Evolutionary conservation across 2,329 filamentous ascomycete species (phyloP), one percentile per base, ranked within the genome.

Genomic region (Trichoderma simmonsii): DNA sequence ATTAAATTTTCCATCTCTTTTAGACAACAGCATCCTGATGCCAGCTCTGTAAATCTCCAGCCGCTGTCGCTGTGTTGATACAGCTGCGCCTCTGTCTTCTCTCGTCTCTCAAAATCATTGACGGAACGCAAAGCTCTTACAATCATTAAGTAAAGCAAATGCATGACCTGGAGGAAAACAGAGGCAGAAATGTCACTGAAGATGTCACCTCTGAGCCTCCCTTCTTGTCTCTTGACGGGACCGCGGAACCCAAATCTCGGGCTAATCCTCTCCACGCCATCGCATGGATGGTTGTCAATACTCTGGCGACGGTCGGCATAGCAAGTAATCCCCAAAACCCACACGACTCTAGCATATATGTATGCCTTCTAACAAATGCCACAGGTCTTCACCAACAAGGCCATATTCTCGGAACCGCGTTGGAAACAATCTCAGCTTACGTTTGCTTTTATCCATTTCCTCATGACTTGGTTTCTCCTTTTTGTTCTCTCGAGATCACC

Each of bases 391-490:
- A 90, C 88, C 56, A 92, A 92, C 82, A 92, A 92, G 80, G 86
- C 86, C 74, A 91, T 92, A 79, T 92, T 92, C 82, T 87, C 87
- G 28, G 87, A 91, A 73, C 86, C 87, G 18, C 86, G 85, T 15
- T 84, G 91, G 77, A 89, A 88, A 77, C 84, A 89, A 34, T 86
- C 85, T 73, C 90, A 92, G 79, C 85, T 91, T 65, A 87, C 87
- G 43, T 92, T 92, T 77, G 90, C 90, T 63, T 84, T 88, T 69
- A 91, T 92, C 80, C 90, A 92, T 81, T 92, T 92, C 81, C 83
- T 88, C 77, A 83, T 91, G 77, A 92, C 90, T 30, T 90, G 86
- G 80, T 76, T 88, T 3, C 90, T 90, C 11, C 85, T 92, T n/a
- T 90, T 84, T 78, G 79, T 86, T 57, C 83, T 91, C 72, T 91